Percentiles rank a stretch among this genome's conserved stretches.
Evolutionary conservation across 2,329 filamentous ascomycete genomes (phyloP).

Genomic region (Ophiostoma tasmaniense): DNA sequence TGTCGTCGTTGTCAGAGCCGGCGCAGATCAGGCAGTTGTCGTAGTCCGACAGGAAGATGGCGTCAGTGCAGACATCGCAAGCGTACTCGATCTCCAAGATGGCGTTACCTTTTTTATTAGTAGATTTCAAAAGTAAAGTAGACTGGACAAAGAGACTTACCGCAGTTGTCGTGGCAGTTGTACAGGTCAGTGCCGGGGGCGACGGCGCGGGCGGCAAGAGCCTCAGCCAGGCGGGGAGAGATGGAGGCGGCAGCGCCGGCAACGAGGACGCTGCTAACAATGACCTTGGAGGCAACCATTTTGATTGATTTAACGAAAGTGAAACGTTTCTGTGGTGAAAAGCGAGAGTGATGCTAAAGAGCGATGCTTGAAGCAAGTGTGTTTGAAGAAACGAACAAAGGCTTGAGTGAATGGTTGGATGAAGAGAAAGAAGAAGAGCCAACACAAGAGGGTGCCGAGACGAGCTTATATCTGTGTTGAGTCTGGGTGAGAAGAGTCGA

Average conservation of each 20-base stretch:
- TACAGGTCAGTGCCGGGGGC: slow-evolving; percentile 31
- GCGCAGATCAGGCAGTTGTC: slow-evolving; percentile 33
- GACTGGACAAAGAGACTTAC: slow-evolving; percentile 24
- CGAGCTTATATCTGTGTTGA: not conserved
- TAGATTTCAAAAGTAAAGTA: not conserved
- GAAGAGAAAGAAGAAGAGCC: not conserved
- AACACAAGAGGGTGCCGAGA: slow-evolving; percentile 1
- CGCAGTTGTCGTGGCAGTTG: slow-evolving; percentile 39
- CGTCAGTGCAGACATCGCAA: slow-evolving; percentile 29
- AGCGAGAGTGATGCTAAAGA: slow-evolving; percentile 2
- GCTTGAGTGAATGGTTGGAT: not conserved
- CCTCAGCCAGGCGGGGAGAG: not conserved
- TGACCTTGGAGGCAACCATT: slow-evolving; percentile 18
- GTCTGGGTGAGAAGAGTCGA: not conserved
- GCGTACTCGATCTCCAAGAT: slow-evolving; percentile 28
- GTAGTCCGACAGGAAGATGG: slow-evolving; percentile 33
- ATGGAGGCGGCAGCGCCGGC: slow-evolving; percentile 15
- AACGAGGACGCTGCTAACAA: slow-evolving; percentile 14
- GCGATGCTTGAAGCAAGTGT: no score
- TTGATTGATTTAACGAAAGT: not conserved
- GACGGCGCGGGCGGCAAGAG: not conserved
- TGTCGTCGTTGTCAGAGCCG: slow-evolving; percentile 33
- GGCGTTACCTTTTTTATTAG: slow-evolving; percentile 25
- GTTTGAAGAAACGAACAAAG: not conserved
- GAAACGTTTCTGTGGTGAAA: not conserved